Percentiles rank a stretch among this genome's conserved stretches.
Evolutionary conservation across 441 rosid species (phyloP).

Genomic region (Adansonia gregorii): DNA sequence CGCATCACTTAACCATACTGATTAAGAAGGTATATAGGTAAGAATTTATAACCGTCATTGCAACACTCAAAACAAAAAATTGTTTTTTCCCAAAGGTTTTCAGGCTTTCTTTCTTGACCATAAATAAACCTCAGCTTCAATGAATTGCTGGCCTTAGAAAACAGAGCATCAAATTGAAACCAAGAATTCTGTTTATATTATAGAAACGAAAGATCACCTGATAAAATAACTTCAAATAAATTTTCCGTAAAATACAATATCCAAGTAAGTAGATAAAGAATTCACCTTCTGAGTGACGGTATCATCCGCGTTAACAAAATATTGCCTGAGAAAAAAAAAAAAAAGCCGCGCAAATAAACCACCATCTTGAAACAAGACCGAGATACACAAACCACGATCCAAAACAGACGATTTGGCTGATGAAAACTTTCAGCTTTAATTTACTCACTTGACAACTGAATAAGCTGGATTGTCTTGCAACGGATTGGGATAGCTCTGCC

Average conservation of each 20-base stretch:
- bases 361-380: neutral
- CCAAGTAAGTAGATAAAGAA: neutral
- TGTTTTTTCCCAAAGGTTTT: neutral
- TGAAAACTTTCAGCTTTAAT: neutral
- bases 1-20: neutral
- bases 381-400: neutral
- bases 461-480: slow-evolving; percentile 80
- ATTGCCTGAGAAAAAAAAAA: slow-evolving; percentile 59
- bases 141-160: neutral
- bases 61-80: neutral
- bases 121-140: neutral
- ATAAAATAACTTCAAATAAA: neutral
- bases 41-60: neutral
- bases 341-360: slow-evolving; percentile 17
- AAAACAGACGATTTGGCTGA: neutral
- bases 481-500: slow-evolving; percentile 73
- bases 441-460: slow-evolving; percentile 76
- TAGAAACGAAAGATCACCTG: neutral
- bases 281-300: slow-evolving; percentile 68
- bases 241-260: neutral
- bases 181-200: neutral
- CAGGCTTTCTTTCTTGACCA: neutral
- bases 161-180: neutral
- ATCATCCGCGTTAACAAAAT: slow-evolving; percentile 74
- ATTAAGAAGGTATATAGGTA: neutral